phyloP scores from a whole-genome alignment of 345 rosid genomes.

The Corymbia maculata region DNA sequence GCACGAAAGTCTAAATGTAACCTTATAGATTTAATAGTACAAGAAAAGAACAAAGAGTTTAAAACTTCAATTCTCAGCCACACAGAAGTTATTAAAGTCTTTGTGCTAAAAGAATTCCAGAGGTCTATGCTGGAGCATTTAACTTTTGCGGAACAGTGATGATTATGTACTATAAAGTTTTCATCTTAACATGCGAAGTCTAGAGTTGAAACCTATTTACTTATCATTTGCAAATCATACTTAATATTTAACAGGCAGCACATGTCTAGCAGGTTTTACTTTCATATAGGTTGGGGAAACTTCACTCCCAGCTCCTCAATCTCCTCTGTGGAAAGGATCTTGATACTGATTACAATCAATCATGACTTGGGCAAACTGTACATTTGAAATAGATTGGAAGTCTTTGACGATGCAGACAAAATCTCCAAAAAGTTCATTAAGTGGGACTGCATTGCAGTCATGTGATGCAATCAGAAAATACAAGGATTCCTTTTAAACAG shows the following conservation, averaged over 20 bases:
- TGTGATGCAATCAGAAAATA: not conserved
- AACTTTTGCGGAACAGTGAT: not conserved
- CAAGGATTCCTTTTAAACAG: not conserved
- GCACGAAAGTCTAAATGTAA: not conserved
- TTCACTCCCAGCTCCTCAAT: not conserved
- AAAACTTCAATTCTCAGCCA: not conserved
- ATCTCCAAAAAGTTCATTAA: not conserved
- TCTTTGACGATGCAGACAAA: not conserved
- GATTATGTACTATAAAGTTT: not conserved
- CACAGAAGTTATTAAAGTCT: not conserved
- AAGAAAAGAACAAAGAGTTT: not conserved
- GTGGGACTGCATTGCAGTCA: not conserved
- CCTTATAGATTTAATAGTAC: not conserved
- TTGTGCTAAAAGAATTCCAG: not conserved
- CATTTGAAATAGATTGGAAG: not conserved
- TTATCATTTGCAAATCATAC: not conserved
- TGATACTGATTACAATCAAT: not conserved
- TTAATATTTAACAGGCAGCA: not conserved
- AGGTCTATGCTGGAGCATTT: not conserved
- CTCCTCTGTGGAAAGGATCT: not conserved
- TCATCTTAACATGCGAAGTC: not conserved
- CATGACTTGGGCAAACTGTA: not conserved
- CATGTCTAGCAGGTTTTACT: not conserved
- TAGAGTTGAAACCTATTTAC: not conserved
- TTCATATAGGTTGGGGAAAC: not conserved